phyloP scores from a whole-genome alignment of 2,329 filamentous ascomycete genomes.

The Neonectria punicea region DNA sequence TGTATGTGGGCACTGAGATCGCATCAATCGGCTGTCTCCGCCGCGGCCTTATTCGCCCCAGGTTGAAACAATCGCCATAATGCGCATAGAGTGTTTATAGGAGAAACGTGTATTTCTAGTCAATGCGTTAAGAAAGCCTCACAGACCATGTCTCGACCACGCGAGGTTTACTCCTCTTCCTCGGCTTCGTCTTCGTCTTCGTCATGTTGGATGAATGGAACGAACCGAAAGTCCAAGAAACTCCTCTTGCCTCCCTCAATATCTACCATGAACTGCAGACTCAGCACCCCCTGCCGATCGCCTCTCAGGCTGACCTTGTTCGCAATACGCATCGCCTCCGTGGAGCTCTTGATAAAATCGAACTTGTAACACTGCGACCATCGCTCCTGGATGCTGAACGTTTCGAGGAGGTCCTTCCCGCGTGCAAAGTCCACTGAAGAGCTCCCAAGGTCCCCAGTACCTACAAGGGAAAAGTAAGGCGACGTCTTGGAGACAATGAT shows the following conservation, averaged over 20 bases:
- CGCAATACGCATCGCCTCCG: conserved; percentile 91
- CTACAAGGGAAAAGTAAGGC: conserved; percentile 81
- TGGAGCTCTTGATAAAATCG: conserved; percentile 83
- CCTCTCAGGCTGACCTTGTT: conserved; percentile 92
- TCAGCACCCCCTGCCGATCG: conserved; percentile 89
- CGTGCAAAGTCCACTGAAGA: conserved; percentile 74
- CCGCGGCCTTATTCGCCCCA: background rate
- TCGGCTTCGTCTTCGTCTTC: conserved; percentile 49
- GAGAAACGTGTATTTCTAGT: conserved; percentile 3
- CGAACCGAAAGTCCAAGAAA: conserved; percentile 86
- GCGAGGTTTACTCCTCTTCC: conserved; percentile 22
- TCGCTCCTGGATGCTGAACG: conserved; percentile 70
- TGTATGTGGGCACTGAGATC: background rate
- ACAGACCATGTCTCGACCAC: background rate
- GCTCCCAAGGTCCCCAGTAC: conserved; percentile 64
- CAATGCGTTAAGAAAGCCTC: background rate
- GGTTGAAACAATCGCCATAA: background rate
- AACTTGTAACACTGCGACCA: conserved; percentile 86
- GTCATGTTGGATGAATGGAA: conserved; percentile 75
- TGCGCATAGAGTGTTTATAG: background rate
- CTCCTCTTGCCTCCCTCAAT: conserved; percentile 75
- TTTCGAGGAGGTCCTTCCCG: conserved; percentile 76
- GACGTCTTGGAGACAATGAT: conserved; percentile 71
- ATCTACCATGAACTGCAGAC: conserved; percentile 96
- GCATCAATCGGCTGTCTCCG: background rate